Base-by-base conservation (phyloP, 2,329 filamentous ascomycete species). In the Botrytis medusae region DNA sequence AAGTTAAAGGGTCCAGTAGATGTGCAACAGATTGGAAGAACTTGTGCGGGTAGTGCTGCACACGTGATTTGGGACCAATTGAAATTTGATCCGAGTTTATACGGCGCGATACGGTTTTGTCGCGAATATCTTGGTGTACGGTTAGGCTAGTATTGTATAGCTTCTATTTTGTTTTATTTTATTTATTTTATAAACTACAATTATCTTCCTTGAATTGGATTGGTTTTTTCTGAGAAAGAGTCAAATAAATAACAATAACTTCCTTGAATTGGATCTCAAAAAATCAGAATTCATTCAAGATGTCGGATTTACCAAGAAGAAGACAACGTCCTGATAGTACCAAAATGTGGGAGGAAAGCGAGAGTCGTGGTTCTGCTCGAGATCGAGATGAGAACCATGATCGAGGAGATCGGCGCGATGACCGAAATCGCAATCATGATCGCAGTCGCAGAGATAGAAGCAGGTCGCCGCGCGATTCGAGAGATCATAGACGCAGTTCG, bases 281-380 rank as follows among this genome's bases (percentile, higher is more conserved):
- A n/a, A 44, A 57, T 9, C 1, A 18, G 9, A 14, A 57, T 57
- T 29, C 7, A 42, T 22, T 57, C 59, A 73, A 54, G 18, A 89
- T 89, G 87, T 81, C 86, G 37, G 87, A 88, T 77, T 85, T 85
- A 76, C 83, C 87, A 74, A 81, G 85, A 70, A 87, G 87, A 79
- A 85, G 86, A 69, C 79, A 82, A 51, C 82, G 83, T 57, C 84
- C 84, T n/a, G 89, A 91, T 77, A 89, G 86, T 81, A 86, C 86
- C 69, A 84, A 87, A 70, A 89, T 89, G 86, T 89, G 88, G 87
- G 89, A 92, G 75, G 85, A 87, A 60, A 82, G 75, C 46, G 79
- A 80, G 69, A 76, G 77, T 20, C 78, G 77, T 37, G 77, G 77
- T 22, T 74, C 74, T 46, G 77, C 72, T 71, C 67, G 83, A 80